Percentiles rank a stretch among this genome's conserved stretches.
Conservation (phyloP, 2,329 filamentous ascomycete species). For the Emergomyces pasteurianus region DNA sequence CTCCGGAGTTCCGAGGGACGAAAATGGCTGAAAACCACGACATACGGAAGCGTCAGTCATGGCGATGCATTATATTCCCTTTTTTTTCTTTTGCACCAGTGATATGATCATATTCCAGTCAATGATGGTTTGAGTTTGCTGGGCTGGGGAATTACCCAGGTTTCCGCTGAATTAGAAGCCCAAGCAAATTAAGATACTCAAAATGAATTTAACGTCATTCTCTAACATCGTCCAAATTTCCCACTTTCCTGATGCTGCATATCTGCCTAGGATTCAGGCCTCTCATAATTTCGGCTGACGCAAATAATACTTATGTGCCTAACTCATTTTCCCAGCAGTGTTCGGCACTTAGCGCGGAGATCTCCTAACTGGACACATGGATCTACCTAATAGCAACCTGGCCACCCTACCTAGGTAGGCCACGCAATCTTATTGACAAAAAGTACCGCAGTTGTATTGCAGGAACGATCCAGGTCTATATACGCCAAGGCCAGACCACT, state of each 20-base stretch:
- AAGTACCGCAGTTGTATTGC: not conserved
- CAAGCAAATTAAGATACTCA: not conserved
- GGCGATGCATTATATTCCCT: not conserved
- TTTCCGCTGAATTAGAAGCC: conserved; percentile 1
- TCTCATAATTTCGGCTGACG: not conserved
- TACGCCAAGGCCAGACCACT: not conserved
- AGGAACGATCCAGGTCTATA: not conserved
- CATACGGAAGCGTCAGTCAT: conserved; percentile 5
- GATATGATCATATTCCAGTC: conserved; percentile 1
- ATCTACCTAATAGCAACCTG: not conserved
- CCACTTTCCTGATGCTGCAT: too few relatives aligned
- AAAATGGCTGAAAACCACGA: conserved; percentile 4
- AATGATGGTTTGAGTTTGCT: not conserved
- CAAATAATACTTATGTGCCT: not conserved
- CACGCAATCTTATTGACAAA: not conserved
- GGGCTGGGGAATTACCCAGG: not conserved
- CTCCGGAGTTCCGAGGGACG: conserved; percentile 8
- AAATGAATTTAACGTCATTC: conserved; percentile 4
- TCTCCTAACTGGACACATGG: not conserved
- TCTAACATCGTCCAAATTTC: not conserved
- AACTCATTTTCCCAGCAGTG: not conserved
- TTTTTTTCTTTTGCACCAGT: not conserved
- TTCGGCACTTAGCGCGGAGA: not conserved
- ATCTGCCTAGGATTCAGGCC: not conserved
- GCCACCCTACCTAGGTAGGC: not conserved